Conservation (phyloP, 1,284 basidiomycete species). For the Acaromyces ingoldii region DNA sequence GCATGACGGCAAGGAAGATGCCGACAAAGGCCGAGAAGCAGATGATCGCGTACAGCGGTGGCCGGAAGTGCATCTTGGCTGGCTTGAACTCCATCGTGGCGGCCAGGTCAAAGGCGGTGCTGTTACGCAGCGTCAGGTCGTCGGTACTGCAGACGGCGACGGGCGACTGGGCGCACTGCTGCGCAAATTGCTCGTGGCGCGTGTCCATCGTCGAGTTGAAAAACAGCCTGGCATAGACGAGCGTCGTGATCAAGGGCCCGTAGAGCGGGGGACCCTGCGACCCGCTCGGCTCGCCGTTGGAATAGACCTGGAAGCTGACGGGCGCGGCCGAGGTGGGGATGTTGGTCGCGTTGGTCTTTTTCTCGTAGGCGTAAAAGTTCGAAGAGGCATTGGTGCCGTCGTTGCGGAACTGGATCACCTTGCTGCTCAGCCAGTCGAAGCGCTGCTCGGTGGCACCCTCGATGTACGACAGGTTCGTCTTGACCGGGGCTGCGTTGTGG, state of each 20-base stretch:
- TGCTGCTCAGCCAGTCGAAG: constrained; percentile 35
- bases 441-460: constrained; percentile 30
- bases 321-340: constrained; percentile 26
- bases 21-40: constrained; percentile 19
- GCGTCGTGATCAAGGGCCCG: constrained; percentile 20
- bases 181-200: constrained; percentile 24
- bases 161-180: constrained; percentile 18
- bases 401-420: constrained; percentile 26
- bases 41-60: constrained; percentile 25
- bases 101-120: constrained; percentile 27
- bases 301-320: constrained; percentile 31
- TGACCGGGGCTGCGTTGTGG: constrained; percentile 19
- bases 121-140: constrained; percentile 29
- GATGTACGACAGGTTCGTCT: constrained; percentile 21
- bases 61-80: constrained; percentile 1
- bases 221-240: constrained; percentile 41
- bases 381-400: constrained; percentile 22
- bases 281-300: constrained; percentile 31
- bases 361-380: constrained; percentile 20
- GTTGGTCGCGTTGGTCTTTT: constrained; percentile 20
- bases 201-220: constrained; percentile 40
- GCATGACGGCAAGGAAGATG: constrained; percentile 30
- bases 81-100: constrained; percentile 15
- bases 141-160: constrained; percentile 33
- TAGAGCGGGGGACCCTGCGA: constrained; percentile 29